phyloP scores from a whole-genome alignment of 345 rosid genomes.

The Moringa oleifera region DNA sequence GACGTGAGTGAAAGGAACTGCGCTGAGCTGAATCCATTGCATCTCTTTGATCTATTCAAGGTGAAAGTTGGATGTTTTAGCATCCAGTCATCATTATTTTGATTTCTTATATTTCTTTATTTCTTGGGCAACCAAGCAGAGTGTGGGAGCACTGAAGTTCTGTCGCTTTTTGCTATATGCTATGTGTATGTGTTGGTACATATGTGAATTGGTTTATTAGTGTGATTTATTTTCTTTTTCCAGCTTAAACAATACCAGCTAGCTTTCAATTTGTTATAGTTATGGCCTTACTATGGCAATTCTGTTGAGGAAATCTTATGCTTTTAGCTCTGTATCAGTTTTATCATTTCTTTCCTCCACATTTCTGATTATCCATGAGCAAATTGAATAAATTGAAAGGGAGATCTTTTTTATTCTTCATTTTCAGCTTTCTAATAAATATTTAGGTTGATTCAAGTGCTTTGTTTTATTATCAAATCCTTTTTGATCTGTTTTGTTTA shows the following conservation, averaged over 20 bases:
- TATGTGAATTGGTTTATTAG: too few species aligned
- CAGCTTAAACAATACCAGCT: not conserved
- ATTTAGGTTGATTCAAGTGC: too few species aligned
- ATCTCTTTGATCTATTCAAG: not conserved
- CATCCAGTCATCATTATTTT: not conserved
- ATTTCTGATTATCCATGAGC: not conserved
- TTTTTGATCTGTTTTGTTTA: too few species aligned
- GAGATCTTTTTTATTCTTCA: too few species aligned
- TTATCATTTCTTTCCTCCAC: not conserved
- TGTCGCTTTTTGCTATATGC: not conserved
- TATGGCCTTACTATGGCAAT: not conserved
- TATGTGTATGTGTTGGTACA: not conserved
- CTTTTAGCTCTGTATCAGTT: not conserved
- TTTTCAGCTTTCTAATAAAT: too few species aligned
- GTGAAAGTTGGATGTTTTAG: not conserved
- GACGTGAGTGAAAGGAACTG: not conserved
- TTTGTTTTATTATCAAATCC: too few species aligned
- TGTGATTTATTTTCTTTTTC: not conserved
- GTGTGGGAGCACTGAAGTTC: not conserved
- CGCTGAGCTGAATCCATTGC: not conserved
- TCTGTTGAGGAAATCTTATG: not conserved
- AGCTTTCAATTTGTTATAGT: not conserved
- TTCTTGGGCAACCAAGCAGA: constrained; percentile 5
- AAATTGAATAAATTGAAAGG: not conserved
- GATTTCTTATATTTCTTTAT: too few species aligned